Evolutionary conservation across 257 asterid species (phyloP), one percentile per base, ranked within the genome.

Genomic region (Penstemon davidsonii): DNA sequence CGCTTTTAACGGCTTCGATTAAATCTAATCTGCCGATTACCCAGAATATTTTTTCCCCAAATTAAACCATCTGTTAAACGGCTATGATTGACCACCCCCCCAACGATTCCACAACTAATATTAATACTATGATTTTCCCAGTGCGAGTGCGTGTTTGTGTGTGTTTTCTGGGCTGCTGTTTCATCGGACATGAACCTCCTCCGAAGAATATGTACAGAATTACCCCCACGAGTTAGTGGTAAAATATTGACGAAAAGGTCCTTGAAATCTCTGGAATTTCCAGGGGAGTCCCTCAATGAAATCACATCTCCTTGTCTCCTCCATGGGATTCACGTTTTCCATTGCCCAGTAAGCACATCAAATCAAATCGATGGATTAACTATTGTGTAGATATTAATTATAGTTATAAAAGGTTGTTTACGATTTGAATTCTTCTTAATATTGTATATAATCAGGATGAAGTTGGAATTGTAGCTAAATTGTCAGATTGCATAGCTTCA

Each of bases 401-500:
- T 44, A 5, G 53, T 25, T 44, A 53, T 62, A 39, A 47, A 8
- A 15, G 2, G 37, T 38, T 39, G 47, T 38, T 25, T 25, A 25
- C 33, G 33, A 36, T 37, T 36, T 7, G 36, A 7, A 56, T 15
- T 15, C 18, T 15, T 15, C 18, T 15, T 15, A 15, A 15, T 15
- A 15, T 36, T 9, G 40, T 55, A 4, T 9, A 36, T 9, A 36
- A 65, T 51, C 78, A 93, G 98, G 98, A 93, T 80, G 97, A 58
- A 72, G 88, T 93, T 58, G 97, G 98, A 78, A 88, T 93, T 62
- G 95, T 93, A 53, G 88, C 96, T 42, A 93, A 83, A 69, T 64
- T 93, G 65, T 93, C 97, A 11, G 96, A 93, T 43, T 93, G 98
- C 76, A 88, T 93, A 72, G 95, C 98, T 74, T 86, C 95, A 72